Evolutionary conservation across 2,329 filamentous ascomycete species (phyloP), one percentile per base, ranked within the genome.

Genomic region (Ophiostoma montium): DNA sequence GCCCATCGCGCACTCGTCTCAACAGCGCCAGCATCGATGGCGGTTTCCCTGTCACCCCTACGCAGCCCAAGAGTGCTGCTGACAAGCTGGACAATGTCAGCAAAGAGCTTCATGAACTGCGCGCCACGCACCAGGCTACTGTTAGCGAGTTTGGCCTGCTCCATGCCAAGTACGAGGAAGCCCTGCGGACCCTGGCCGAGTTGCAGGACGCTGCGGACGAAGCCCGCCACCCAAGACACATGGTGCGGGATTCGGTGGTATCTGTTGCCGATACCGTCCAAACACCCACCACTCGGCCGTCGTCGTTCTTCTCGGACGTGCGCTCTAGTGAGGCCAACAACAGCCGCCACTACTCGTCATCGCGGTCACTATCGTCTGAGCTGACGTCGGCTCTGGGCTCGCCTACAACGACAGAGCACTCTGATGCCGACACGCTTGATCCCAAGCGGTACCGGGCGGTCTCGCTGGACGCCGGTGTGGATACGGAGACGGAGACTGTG

Each of bases 51-150:
- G 70, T 76, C 12, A 92, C 78, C 60, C 81, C 85, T 13, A 84
- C 86, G 0, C 89, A 95, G 62, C 82, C 80, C 41, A 84, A 82
- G 55, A 88, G 88, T 58, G 85, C 95, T 48, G 84, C 85, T 7
- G 90, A 96, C 62, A 95, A 96, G 67, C 76, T 96, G 13, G 90
- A 96, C 59, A 82, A 74, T 35, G 84, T 96, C 36, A 92, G 84
- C 0, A 87, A 94, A 62, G 92, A 98, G 65, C 80, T 98, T 2
- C 77, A 95, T 50, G 86, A 92, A 58, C 76, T 98, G 47, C 84
- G 86, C 15, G 82, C 94, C 36, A 88, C 95, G 64, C 92, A 98
- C 58, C 90, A 96, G 62, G 71, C 75, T 9, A 90, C 87, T 0
- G 62, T 94, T 16, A 80, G 75, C 54, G 87, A 96, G 51, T 90